Evolutionary conservation across 192 early-diverging fungal genomes (phyloP), one percentile per base, ranked within the genome.

Genomic region (Mortierella antarctica): DNA sequence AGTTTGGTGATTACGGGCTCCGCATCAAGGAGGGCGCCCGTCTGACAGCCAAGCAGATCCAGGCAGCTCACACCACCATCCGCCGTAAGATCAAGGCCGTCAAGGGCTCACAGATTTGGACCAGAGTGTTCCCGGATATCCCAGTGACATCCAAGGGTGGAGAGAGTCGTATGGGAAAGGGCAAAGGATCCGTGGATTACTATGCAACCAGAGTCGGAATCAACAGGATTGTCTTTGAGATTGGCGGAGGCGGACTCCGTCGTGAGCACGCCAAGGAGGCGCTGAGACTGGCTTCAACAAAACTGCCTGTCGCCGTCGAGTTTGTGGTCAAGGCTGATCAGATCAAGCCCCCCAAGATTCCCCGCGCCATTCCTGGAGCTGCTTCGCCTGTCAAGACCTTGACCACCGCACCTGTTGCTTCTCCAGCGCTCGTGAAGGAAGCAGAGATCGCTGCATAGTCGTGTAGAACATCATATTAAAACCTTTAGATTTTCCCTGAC

Each of bases 131-230:
- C 75, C 95, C 97, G 4, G 94, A 97, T 74, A 91, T 97, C 17
- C 97, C 97, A 9, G 95, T 97, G 17, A 94, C 95, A 0, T 91
- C 90, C 46, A 97, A 97, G 74, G 95, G 95, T 41, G 93, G 91
- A 41, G 97, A 97, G 83, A 89, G 91, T 49, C 91, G 97, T 86
- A 99, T 99, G 97, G 97, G 97, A 70, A 96, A 96, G 85, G 97
- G 97, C 71, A 99, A 99, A 78, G 97, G 97, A 71, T 87, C 92
- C 46, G 90, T 97, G 57, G 96, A 97, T 53, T 97, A 93, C 86
- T 97, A 91, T 90, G 95, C 94, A 2, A 95, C 93, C 63, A 93
- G 95, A 65, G 95, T 97, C 6, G 90, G 93, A 44, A 89, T 92
- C 81, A 95, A 95, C 66, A 90, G 94, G 56, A 93, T 99, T 66